Percentiles rank a stretch among this genome's conserved stretches.
phyloP scores from a whole-genome alignment of 2,329 filamentous ascomycete species.

The Apiospora phragmitis region DNA sequence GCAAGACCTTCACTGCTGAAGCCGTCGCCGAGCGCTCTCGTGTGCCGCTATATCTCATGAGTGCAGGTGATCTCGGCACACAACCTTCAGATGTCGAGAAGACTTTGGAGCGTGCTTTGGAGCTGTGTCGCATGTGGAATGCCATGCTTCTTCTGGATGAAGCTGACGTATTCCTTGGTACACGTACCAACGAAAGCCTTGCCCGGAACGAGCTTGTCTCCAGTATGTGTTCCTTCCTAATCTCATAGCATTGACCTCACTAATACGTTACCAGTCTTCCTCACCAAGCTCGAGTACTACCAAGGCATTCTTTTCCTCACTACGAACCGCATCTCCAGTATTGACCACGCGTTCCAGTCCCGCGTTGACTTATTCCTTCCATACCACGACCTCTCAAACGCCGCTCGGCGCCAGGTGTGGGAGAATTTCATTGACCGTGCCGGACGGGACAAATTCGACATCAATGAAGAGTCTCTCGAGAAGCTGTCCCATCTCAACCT shows the following conservation, averaged over 20 bases:
- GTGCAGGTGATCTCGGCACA: constrained; percentile 31
- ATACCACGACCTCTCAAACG: constrained; percentile 21
- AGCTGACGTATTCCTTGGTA: constrained; percentile 34
- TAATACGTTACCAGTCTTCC: constrained; percentile 40
- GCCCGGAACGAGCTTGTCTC: constrained; percentile 21
- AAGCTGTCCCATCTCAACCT: constrained; percentile 23
- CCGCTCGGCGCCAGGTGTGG: constrained; percentile 26
- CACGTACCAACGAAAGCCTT: constrained; percentile 25
- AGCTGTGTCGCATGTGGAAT: constrained; percentile 42
- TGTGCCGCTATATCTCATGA: constrained; percentile 34
- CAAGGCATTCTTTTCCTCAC: constrained; percentile 25
- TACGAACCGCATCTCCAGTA: constrained; percentile 23
- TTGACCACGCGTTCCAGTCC: constrained; percentile 27
- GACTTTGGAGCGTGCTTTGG: constrained; percentile 29
- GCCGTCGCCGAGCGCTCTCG: constrained; percentile 36
- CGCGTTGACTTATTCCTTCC: constrained; percentile 23
- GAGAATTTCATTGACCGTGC: constrained; percentile 41
- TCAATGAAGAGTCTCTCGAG: constrained; percentile 35
- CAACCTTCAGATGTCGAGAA: constrained; percentile 25
- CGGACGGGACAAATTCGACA: constrained; percentile 31
- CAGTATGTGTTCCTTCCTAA: constrained; percentile 32
- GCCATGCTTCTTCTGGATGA: constrained; percentile 35
- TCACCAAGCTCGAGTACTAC: constrained; percentile 22
- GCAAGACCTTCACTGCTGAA: constrained; percentile 39
- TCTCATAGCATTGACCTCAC: constrained; percentile 32